Conservation (phyloP, 352 stramenopile genomes). For the Phytophthora citrophthora region DNA sequence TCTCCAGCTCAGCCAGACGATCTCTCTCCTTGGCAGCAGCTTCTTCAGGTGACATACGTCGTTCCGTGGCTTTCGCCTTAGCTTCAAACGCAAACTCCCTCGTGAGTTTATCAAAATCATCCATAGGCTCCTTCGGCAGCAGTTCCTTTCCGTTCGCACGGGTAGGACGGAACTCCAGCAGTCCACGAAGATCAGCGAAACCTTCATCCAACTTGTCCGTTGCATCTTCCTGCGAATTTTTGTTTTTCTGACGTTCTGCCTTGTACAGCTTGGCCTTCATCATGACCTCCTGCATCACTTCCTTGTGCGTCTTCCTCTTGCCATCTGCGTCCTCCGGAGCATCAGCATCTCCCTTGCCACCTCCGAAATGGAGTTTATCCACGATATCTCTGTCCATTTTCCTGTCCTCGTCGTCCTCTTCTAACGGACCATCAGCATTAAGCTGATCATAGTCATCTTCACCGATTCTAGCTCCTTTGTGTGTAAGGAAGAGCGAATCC, state of each 20-base stretch:
- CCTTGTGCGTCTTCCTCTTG: conserved; percentile 85
- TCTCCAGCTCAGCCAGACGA: conserved; percentile 92
- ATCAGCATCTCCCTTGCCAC: conserved; percentile 37
- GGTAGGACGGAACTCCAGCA: conserved; percentile 84
- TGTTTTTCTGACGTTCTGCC: conserved; percentile 87
- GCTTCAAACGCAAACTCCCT: conserved; percentile 88
- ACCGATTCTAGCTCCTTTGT: conserved; percentile 70
- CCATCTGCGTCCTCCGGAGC: conserved; percentile 30
- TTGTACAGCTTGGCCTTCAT: conserved; percentile 93
- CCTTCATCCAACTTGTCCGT: conserved; percentile 79
- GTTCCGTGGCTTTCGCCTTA: conserved; percentile 94
- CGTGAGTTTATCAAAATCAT: conserved; percentile 89
- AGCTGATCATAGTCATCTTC: conserved; percentile 81
- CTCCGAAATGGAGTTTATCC: conserved; percentile 88
- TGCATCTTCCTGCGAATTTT: conserved; percentile 79
- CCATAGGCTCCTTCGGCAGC: conserved; percentile 74
- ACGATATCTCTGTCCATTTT: conserved; percentile 86
- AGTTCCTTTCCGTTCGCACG: conserved; percentile 66
- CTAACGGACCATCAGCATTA: conserved; percentile 53
- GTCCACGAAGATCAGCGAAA: conserved; percentile 63
- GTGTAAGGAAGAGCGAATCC: conserved; percentile 72
- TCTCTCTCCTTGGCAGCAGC: conserved; percentile 93
- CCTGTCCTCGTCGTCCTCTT: conserved; percentile 75
- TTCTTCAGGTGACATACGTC: conserved; percentile 95
- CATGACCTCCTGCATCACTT: conserved; percentile 93